Conservation (phyloP, 2,329 filamentous ascomycete genomes). For the Colletotrichum lindemuthianum region DNA sequence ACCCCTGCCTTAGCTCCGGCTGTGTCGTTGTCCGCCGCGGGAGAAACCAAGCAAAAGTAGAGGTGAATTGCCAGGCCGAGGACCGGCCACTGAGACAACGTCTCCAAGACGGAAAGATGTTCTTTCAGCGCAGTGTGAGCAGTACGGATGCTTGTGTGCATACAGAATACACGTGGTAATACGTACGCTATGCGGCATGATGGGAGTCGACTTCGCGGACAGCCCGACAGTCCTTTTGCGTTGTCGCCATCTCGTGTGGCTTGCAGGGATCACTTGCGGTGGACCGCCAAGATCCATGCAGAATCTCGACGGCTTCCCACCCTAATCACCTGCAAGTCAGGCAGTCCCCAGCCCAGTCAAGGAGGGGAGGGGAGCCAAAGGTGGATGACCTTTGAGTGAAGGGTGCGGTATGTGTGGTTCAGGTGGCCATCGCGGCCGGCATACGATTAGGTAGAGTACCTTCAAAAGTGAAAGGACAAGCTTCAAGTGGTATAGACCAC, state of each 20-base stretch:
- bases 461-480: not conserved
- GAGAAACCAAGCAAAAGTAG: slow-evolving; percentile 15
- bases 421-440: slow-evolving; percentile 33
- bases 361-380: slow-evolving; percentile 21
- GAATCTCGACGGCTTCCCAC: slow-evolving; percentile 37
- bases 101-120: not conserved
- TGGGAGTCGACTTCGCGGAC: slow-evolving; percentile 22
- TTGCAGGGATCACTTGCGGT: slow-evolving; percentile 33
- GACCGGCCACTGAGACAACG: slow-evolving; percentile 6
- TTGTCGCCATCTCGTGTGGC: slow-evolving; percentile 35
- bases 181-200: not conserved
- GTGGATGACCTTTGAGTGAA: slow-evolving; percentile 34
- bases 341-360: slow-evolving; percentile 32
- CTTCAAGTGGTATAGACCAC: slow-evolving; percentile 6
- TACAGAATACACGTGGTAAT: too few relatives aligned
- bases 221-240: slow-evolving; percentile 23
- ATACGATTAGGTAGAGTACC: slow-evolving; percentile 31
- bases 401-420: slow-evolving; percentile 35
- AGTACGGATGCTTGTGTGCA: too few relatives aligned
- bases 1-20: slow-evolving; percentile 35
- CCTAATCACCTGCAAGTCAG: slow-evolving; percentile 37
- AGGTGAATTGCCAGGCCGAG: slow-evolving; percentile 20
- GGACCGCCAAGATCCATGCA: slow-evolving; percentile 31
- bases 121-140: too few relatives aligned
- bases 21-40: slow-evolving; percentile 20